Base-by-base conservation (phyloP, 495 filamentous ascomycete genomes). In the Letharia lupina region DNA sequence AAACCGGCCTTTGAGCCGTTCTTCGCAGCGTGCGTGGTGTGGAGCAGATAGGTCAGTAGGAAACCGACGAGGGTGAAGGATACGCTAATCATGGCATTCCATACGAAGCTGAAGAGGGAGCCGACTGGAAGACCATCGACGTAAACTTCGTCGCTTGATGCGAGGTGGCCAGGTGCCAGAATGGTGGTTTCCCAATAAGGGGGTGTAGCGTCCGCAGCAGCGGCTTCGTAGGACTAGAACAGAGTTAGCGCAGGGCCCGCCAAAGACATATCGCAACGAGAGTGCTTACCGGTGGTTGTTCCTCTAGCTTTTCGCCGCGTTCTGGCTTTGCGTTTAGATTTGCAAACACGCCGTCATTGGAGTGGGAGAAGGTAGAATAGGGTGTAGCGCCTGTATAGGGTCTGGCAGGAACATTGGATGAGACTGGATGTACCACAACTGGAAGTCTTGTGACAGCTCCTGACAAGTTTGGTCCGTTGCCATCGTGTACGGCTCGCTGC, bases 131-230 rank as follows among this genome's bases (percentile, higher is more conserved):
- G 83, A 69, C 94, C 95, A 74, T 98, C 93, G 52, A 98, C 88
- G 74, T 91, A 98, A 60, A 98, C 94, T 76, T 98, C 94, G 72
- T 98, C 92, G 41, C 83, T 82, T 3, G 87, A 88, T 57, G 87
- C 84, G 61, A 87, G 80, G 50, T 65, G 62, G 41, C 93, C 93
- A 10, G 94, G 95, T 4, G 93, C 91, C 64, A 98, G 83, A 70
- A 98, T 97, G 3, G 94, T 97, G 23, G 93, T 98, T 77, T 98
- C 94, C 94, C 94, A 98, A 75, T 98, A 98, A 4, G 95, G 94
- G 1, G 94, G 94, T 45, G 94, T 91, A 31, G 93, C 91, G 77
- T 98, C 94, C 23, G 93, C 93, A 13, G 94, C 94, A 10, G 94
- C 94, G 86, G 96, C 92, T 83, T 98, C 95, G 78, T 98, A 98